These are phyloP conservation scores for Penstemon eatonii DNA, from an alignment of 257 asterid species.

Conservation along the genomic window DNA sequence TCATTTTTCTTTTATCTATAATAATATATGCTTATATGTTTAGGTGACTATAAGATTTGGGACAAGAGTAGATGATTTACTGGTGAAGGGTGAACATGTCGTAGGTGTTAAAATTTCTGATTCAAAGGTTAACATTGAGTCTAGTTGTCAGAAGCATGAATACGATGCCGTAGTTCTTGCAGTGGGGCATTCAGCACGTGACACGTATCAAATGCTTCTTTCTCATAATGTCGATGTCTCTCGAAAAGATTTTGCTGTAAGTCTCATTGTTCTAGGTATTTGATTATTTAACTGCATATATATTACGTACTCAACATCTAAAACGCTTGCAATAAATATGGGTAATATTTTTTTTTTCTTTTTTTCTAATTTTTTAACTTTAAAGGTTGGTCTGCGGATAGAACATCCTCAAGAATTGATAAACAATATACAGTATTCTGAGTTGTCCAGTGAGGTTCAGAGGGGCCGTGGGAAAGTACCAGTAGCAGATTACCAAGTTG, in stretches of 20 bases:
- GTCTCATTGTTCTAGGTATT: conserved; percentile 36
- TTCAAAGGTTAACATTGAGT: conserved; percentile 39
- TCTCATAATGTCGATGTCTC: conserved; percentile 71
- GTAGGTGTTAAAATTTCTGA: conserved; percentile 75
- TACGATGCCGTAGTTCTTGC: conserved; percentile 94
- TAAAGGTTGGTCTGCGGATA: conserved; percentile 85
- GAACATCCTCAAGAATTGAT: conserved; percentile 97
- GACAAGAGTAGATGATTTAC: conserved; percentile 84
- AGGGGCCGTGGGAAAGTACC: conserved; percentile 92
- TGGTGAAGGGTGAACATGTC: conserved; percentile 60
- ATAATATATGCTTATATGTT: conserved; percentile 33
- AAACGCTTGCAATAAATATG: conserved; percentile 14
- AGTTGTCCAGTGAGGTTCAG: conserved; percentile 71
- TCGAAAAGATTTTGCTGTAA: conserved; percentile 86
- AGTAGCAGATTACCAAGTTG: conserved; percentile 95
- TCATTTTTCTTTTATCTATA: conserved; percentile 20
- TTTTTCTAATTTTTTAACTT: conserved; percentile 11
- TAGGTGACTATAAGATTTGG: conserved; percentile 83
- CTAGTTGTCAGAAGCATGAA: conserved; percentile 45
- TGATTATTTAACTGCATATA: conserved; percentile 14
- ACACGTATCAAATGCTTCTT: conserved; percentile 82
- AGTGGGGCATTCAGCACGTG: conserved; percentile 97
- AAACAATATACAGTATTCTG: conserved; percentile 87
- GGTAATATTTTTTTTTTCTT: not conserved
- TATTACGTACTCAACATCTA: conserved; percentile 9